Conservation (phyloP, 1,284 basidiomycete genomes). For the Naganishia albida region DNA sequence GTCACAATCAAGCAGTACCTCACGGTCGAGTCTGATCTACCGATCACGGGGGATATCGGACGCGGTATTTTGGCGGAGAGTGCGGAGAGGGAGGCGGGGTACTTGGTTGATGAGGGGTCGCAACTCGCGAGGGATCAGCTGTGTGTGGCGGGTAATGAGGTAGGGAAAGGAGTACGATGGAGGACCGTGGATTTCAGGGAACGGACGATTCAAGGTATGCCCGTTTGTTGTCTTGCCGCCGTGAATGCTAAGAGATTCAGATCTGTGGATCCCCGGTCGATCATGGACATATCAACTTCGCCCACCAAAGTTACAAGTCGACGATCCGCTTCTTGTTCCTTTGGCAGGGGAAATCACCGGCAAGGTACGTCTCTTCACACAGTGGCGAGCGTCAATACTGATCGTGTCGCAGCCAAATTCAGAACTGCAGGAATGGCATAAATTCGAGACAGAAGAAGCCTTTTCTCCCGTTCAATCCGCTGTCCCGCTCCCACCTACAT, state of each 20-base stretch:
- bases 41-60: neutral
- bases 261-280: constrained; percentile 2
- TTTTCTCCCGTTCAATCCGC: constrained; percentile 1
- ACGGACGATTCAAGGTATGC: constrained; percentile 19
- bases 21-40: neutral
- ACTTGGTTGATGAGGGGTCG: constrained; percentile 21
- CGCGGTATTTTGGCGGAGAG: constrained; percentile 7
- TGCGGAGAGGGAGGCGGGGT: constrained; percentile 9
- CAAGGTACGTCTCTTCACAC: neutral
- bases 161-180: neutral
- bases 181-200: neutral
- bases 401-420: neutral
- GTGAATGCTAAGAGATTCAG: neutral
- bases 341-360: neutral
- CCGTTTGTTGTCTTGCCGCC: neutral
- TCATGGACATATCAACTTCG: constrained; percentile 23
- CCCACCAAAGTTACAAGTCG: neutral
- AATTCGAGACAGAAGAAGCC: neutral
- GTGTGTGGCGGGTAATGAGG: neutral
- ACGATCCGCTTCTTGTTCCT: neutral
- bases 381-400: neutral
- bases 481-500: neutral
- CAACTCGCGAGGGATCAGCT: constrained; percentile 5
- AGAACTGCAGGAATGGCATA: constrained; percentile 12
- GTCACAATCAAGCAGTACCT: constrained; percentile 12